Conservation (phyloP, 2,329 filamentous ascomycete species). For the Penicillium sp. region DNA sequence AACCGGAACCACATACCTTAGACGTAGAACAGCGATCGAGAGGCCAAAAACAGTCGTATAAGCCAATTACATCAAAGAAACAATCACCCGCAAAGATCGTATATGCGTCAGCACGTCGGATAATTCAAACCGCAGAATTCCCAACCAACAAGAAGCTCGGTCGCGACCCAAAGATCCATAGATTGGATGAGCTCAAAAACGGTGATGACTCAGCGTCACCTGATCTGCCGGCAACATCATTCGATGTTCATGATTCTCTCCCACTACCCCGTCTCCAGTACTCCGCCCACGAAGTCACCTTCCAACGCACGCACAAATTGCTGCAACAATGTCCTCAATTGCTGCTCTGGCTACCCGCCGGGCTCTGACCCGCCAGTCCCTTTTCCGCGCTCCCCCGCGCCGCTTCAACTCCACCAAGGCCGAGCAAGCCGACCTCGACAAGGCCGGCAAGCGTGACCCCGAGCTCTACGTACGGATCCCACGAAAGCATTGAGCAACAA, state of each 20-base stretch:
- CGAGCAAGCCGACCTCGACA: slow-evolving; percentile 53
- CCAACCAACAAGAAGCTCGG: slow-evolving; percentile 10
- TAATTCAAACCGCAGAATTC: slow-evolving; percentile 3
- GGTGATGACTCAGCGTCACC: slow-evolving; percentile 26
- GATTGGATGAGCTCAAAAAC: neutral
- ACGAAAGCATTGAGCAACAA: slow-evolving; percentile 12
- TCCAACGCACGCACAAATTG: slow-evolving; percentile 16
- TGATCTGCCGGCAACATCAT: slow-evolving; percentile 35
- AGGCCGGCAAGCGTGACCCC: slow-evolving; percentile 65
- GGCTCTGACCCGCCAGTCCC: slow-evolving; percentile 40
- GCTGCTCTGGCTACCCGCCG: slow-evolving; percentile 42
- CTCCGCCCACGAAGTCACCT: slow-evolving; percentile 18
- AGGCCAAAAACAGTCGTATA: slow-evolving; percentile 6
- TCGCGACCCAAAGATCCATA: neutral
- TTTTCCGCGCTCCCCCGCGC: slow-evolving; percentile 42
- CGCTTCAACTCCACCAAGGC: slow-evolving; percentile 42
- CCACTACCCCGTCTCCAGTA: slow-evolving; percentile 24
- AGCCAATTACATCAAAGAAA: slow-evolving; percentile 19
- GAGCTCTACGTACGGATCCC: slow-evolving; percentile 64
- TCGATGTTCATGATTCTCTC: slow-evolving; percentile 32
- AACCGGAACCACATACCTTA: slow-evolving; percentile 12
- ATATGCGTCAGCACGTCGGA: slow-evolving; percentile 4
- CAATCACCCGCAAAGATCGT: slow-evolving; percentile 7
- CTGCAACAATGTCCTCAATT: slow-evolving; percentile 42
- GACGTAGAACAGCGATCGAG: slow-evolving; percentile 6